A percentile compares a stretch with the other conserved stretches of the same genome.
Conservation (phyloP, 2,329 filamentous ascomycete genomes). For the Chrysosporium queenslandicum region DNA sequence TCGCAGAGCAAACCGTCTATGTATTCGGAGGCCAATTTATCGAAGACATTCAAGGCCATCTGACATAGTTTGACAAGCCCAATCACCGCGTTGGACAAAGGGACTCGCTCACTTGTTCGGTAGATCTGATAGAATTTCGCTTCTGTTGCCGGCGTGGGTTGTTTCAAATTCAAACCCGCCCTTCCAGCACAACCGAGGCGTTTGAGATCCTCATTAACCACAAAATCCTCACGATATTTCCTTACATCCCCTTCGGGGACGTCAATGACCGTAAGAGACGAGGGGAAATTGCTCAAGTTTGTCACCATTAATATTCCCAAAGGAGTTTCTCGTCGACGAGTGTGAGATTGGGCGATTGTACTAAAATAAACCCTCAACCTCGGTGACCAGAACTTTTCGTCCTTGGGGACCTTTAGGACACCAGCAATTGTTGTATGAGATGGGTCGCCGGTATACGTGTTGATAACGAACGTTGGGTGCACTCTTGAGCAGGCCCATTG, state of each 20-base stretch:
- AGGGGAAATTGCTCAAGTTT: constrained; percentile 84
- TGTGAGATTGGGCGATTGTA: constrained; percentile 74
- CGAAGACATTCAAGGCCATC: constrained; percentile 76
- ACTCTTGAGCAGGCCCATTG: constrained; percentile 93
- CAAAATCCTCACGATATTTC: constrained; percentile 70
- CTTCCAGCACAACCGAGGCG: constrained; percentile 83
- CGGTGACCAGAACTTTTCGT: constrained; percentile 70
- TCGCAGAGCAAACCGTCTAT: constrained; percentile 89
- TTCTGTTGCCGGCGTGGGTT: constrained; percentile 69
- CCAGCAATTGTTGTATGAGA: constrained; percentile 68
- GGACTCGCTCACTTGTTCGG: constrained; percentile 71
- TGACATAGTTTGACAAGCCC: constrained; percentile 90
- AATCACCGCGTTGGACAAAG: constrained; percentile 65
- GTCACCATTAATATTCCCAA: constrained; percentile 86
- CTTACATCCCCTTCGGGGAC: constrained; percentile 78
- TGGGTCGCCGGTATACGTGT: constrained; percentile 81
- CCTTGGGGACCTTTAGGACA: constrained; percentile 69
- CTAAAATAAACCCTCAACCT: constrained; percentile 75
- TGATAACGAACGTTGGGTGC: constrained; percentile 83
- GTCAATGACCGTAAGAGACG: constrained; percentile 79
- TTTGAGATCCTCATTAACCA: constrained; percentile 91
- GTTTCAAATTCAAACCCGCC: constrained; percentile 68
- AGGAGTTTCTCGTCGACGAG: constrained; percentile 68
- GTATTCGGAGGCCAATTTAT: constrained; percentile 75
- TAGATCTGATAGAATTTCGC: constrained; percentile 90